Percentiles rank a stretch among this genome's conserved stretches.
Evolutionary conservation across 495 filamentous ascomycete species (phyloP).

Genomic region (Elasticomyces elasticus): DNA sequence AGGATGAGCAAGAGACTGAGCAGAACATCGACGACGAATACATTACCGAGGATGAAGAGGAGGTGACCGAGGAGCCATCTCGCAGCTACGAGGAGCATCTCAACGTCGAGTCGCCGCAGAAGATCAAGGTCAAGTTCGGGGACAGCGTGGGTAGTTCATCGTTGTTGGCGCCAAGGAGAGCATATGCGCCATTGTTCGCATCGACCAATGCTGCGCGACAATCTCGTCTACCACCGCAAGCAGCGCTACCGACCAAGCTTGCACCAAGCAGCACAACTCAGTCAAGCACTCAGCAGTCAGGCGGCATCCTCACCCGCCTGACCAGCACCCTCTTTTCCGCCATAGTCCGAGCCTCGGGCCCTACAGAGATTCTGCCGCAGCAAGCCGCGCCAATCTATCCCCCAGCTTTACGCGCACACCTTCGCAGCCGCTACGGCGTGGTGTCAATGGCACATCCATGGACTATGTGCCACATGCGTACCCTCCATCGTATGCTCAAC

Average conservation of each 20-base stretch:
- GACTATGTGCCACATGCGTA: slow-evolving; percentile 21
- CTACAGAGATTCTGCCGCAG: slow-evolving; percentile 1
- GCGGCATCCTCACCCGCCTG: slow-evolving; percentile 11
- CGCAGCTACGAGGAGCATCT: slow-evolving; percentile 22
- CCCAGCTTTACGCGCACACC: slow-evolving; percentile 2
- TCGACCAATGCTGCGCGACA: neutral
- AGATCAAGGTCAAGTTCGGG: slow-evolving; percentile 21
- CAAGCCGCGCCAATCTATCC: neutral
- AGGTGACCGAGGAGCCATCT: neutral
- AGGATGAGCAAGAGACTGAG: neutral
- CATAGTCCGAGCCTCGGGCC: slow-evolving; percentile 9
- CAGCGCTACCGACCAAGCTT: neutral
- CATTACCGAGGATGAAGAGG: neutral
- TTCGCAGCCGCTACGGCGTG: slow-evolving; percentile 19
- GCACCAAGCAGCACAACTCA: neutral
- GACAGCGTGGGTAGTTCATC: slow-evolving; percentile 12
- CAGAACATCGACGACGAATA: neutral
- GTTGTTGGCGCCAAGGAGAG: slow-evolving; percentile 7
- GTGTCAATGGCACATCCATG: slow-evolving; percentile 14
- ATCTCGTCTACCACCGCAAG: neutral
- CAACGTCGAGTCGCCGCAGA: slow-evolving; percentile 20
- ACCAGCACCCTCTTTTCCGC: slow-evolving; percentile 13
- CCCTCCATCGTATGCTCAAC: slow-evolving; percentile 18
- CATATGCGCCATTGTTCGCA: slow-evolving; percentile 13
- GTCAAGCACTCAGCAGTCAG: neutral